Evolutionary conservation across 768 basidiomycete species (phyloP).

Genomic region (Amanita phalloides): DNA sequence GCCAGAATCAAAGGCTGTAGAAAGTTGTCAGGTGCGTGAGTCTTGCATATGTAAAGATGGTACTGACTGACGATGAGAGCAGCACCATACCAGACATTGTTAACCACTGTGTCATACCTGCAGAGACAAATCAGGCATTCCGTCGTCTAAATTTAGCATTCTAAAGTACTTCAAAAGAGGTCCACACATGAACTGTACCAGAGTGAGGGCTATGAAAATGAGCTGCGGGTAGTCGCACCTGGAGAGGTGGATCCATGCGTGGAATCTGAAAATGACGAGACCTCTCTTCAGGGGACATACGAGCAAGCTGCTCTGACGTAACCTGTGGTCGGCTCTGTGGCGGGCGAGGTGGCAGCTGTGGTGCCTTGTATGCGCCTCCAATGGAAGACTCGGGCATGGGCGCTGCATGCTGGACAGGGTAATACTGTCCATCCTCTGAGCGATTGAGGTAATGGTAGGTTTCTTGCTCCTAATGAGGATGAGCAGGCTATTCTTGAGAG

Average conservation of each 20-base stretch:
- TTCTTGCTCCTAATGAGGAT: slow-evolving; percentile 21
- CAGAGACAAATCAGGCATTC: slow-evolving; percentile 1
- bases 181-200: slow-evolving; percentile 75
- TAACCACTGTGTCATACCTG: slow-evolving; percentile 81
- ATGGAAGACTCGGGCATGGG: slow-evolving; percentile 56
- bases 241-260: slow-evolving; percentile 73
- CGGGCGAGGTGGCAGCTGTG: slow-evolving; percentile 29
- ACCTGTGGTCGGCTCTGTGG: not conserved
- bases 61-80: slow-evolving; percentile 80
- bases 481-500: slow-evolving; percentile 3
- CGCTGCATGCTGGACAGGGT: slow-evolving; percentile 43
- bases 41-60: not conserved
- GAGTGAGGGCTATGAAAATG: not conserved
- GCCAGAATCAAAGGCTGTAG: slow-evolving; percentile 62
- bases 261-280: slow-evolving; percentile 46
- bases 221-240: slow-evolving; percentile 22
- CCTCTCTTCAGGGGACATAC: slow-evolving; percentile 52
- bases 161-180: slow-evolving; percentile 51
- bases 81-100: slow-evolving; percentile 79
- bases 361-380: slow-evolving; percentile 38
- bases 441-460: slow-evolving; percentile 16
- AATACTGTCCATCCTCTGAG: slow-evolving; percentile 33
- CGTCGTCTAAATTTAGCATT: not conserved
- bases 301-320: slow-evolving; percentile 24
- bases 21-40: not conserved